Percentiles rank a stretch among this genome's conserved stretches.
Conservation (phyloP, 1,284 basidiomycete genomes). For the Melampsora abietis-canadensis region DNA sequence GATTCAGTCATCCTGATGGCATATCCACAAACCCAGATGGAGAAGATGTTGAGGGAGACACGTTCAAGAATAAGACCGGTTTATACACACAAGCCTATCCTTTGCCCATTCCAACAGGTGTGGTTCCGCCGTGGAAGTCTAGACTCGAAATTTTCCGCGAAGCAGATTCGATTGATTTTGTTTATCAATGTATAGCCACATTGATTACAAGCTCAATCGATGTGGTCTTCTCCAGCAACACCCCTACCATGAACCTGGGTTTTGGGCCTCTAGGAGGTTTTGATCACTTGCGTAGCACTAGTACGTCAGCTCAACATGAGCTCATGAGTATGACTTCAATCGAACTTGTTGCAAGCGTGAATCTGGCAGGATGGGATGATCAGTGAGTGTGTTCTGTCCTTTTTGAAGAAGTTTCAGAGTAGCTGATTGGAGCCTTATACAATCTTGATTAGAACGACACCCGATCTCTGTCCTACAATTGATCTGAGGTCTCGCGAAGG, state of each 20-base stretch:
- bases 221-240: constrained; percentile 18
- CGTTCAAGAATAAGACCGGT: neutral
- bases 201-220: constrained; percentile 28
- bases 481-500: constrained; percentile 27
- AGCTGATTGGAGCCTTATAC: neutral
- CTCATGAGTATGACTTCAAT: constrained; percentile 16
- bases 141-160: constrained; percentile 36
- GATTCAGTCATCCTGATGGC: constrained; percentile 12
- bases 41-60: constrained; percentile 6
- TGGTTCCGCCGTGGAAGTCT: constrained; percentile 20
- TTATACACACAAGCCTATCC: constrained; percentile 36
- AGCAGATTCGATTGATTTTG: constrained; percentile 32
- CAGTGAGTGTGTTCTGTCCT: neutral
- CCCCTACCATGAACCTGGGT: constrained; percentile 8
- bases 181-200: constrained; percentile 33
- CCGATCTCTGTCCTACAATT: constrained; percentile 17
- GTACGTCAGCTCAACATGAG: constrained; percentile 1
- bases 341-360: constrained; percentile 17
- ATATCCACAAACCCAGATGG: constrained; percentile 1
- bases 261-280: constrained; percentile 8
- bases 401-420: neutral
- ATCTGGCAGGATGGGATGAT: constrained; percentile 13
- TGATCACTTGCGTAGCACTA: constrained; percentile 1
- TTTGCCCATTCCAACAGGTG: constrained; percentile 21
- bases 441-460: constrained; percentile 7